phyloP scores from a whole-genome alignment of 257 asterid species.

The Scutellaria minor region DNA sequence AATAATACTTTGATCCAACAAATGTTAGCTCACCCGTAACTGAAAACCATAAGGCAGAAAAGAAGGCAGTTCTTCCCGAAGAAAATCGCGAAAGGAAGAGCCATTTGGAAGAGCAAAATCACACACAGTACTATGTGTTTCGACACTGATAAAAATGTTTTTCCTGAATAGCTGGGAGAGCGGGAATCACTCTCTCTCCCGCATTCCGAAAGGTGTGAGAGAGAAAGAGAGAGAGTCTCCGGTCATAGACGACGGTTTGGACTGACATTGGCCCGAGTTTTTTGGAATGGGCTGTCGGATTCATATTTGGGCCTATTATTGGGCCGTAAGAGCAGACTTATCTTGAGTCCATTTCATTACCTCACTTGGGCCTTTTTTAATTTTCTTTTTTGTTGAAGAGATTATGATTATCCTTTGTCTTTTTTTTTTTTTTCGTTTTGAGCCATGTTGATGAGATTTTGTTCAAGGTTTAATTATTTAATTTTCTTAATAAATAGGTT shows the following conservation, averaged over 20 bases:
- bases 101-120: conserved; percentile 42
- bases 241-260: neutral
- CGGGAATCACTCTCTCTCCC: conserved; percentile 31
- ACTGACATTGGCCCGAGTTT: neutral
- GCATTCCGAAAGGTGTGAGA: conserved; percentile 16
- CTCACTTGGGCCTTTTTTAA: neutral
- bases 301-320: conserved; percentile 24
- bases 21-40: conserved; percentile 43
- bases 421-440: too few species aligned
- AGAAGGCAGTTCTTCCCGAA: conserved; percentile 33
- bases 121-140: conserved; percentile 10
- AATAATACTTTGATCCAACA: neutral
- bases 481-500: too few species aligned
- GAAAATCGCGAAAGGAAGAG: conserved; percentile 29
- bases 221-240: neutral
- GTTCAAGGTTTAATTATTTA: too few species aligned
- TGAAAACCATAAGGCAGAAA: conserved; percentile 44
- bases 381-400: too few species aligned
- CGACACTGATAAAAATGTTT: neutral
- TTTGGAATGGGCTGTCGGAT: conserved; percentile 13
- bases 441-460: too few species aligned
- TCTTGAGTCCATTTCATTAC: neutral
- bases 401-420: too few species aligned
- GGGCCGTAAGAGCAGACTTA: neutral
- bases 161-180: conserved; percentile 18